Evolutionary conservation across 1,284 basidiomycete species (phyloP).

Genomic region (Ustilago xerochloae): DNA sequence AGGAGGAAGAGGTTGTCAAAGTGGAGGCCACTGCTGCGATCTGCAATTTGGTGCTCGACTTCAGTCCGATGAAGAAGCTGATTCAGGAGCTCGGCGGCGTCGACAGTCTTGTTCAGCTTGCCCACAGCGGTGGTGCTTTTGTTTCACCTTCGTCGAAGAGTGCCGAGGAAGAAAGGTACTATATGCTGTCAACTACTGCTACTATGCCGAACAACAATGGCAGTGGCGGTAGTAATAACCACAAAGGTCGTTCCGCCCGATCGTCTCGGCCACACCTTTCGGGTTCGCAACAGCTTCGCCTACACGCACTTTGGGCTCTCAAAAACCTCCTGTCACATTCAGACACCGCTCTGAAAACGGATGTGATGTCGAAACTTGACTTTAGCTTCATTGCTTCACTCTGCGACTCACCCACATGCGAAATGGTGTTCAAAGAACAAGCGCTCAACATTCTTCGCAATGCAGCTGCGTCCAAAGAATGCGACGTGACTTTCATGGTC

Average conservation of each 20-base stretch:
- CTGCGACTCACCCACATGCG: constrained; percentile 14
- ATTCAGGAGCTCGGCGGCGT: constrained; percentile 56
- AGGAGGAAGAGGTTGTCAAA: constrained; percentile 50
- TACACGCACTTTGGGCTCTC: constrained; percentile 63
- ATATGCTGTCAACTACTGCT: constrained; percentile 15
- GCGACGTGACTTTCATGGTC: constrained; percentile 53
- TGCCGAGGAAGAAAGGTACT: constrained; percentile 22
- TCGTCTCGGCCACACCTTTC: constrained; percentile 1
- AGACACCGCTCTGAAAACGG: constrained; percentile 39
- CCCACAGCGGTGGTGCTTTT: constrained; percentile 15
- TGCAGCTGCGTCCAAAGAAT: constrained; percentile 39
- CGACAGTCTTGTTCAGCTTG: constrained; percentile 43
- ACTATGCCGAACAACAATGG: constrained; percentile 9
- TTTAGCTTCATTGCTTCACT: constrained; percentile 32
- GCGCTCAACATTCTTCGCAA: constrained; percentile 64
- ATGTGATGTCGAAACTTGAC: constrained; percentile 43
- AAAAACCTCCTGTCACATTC: constrained; percentile 61
- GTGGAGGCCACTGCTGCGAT: constrained; percentile 57
- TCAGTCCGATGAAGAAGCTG: constrained; percentile 61
- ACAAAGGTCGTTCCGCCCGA: not conserved
- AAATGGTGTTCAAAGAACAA: constrained; percentile 54
- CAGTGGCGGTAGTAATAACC: not conserved
- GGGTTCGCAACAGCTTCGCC: constrained; percentile 39
- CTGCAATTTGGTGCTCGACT: constrained; percentile 63
- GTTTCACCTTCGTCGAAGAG: not conserved